Evolutionary conservation across 345 rosid species (phyloP).

Genomic region (Lumnitzera racemosa): DNA sequence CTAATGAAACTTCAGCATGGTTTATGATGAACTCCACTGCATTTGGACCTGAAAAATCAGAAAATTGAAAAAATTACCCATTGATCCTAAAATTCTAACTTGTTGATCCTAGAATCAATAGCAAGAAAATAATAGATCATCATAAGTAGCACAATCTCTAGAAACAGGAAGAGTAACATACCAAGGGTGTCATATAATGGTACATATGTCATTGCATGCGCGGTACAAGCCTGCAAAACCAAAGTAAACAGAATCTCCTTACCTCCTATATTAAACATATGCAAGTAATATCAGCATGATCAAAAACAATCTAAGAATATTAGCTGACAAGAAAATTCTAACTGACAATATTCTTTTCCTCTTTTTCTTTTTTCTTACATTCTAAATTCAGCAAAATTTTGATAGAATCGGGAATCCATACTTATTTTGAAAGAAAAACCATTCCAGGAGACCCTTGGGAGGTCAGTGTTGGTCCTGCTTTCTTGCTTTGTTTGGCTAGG

Average conservation of each 20-base stretch:
- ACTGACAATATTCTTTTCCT: too few species aligned
- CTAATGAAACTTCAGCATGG: constrained; percentile 83
- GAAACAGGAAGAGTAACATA: constrained; percentile 8
- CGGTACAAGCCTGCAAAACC: constrained; percentile 62
- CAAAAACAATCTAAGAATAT: too few species aligned
- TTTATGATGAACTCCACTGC: constrained; percentile 92
- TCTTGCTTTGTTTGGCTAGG: too few species aligned
- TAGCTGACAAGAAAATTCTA: too few species aligned
- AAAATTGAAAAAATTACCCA: constrained; percentile 5
- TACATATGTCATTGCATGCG: constrained; percentile 72
- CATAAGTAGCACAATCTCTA: neutral
- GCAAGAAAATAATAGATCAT: neutral
- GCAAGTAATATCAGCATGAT: too few species aligned
- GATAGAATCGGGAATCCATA: too few species aligned
- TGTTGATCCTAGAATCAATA: neutral
- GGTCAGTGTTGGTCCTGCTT: too few species aligned
- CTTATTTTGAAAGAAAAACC: too few species aligned
- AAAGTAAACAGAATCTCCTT: neutral
- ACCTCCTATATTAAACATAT: too few species aligned
- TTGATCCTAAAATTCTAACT: neutral
- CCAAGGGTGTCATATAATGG: constrained; percentile 90
- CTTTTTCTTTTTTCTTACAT: too few species aligned
- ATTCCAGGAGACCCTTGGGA: too few species aligned
- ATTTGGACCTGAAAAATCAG: constrained; percentile 46
- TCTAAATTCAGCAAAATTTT: too few species aligned